Conservation (phyloP, 495 filamentous ascomycete genomes). For the Hypoxylon intermedium region DNA sequence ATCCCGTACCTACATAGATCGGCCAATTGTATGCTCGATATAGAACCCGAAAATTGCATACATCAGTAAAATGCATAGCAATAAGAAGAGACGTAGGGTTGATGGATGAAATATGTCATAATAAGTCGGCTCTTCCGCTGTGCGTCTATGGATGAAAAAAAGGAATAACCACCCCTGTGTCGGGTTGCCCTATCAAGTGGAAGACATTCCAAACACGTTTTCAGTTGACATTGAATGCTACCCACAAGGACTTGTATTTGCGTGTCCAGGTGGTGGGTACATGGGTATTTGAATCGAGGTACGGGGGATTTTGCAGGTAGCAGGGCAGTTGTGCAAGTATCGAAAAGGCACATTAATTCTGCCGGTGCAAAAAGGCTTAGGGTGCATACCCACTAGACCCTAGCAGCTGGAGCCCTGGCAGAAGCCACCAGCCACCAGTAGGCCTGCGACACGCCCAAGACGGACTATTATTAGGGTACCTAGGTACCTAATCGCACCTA, state of each 20-base stretch:
- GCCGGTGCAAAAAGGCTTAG: constrained; percentile 12
- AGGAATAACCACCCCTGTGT: constrained; percentile 16
- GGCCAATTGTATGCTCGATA: too few species aligned
- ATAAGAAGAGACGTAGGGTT: constrained; percentile 2
- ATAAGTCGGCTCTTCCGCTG: background rate
- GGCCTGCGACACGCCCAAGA: constrained; percentile 5
- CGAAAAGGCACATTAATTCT: too few species aligned
- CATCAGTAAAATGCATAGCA: too few species aligned
- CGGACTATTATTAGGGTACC: background rate
- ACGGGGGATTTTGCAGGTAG: too few species aligned
- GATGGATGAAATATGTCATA: constrained; percentile 23
- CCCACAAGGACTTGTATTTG: constrained; percentile 22
- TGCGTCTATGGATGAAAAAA: constrained; percentile 2
- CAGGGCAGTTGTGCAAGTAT: too few species aligned
- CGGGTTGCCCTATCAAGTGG: constrained; percentile 34
- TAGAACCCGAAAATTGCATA: too few species aligned
- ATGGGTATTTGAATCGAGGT: too few species aligned
- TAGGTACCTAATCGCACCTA: background rate
- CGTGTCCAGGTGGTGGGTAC: too few species aligned
- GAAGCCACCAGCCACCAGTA: constrained; percentile 1
- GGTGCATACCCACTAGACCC: constrained; percentile 23
- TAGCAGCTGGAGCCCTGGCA: constrained; percentile 13
- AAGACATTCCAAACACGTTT: constrained; percentile 36
- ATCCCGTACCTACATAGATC: too few species aligned
- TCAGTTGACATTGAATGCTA: constrained; percentile 39